Evolutionary conservation across 2,329 filamentous ascomycete genomes (phyloP).

Genomic region (Lachnellula subtilissima): DNA sequence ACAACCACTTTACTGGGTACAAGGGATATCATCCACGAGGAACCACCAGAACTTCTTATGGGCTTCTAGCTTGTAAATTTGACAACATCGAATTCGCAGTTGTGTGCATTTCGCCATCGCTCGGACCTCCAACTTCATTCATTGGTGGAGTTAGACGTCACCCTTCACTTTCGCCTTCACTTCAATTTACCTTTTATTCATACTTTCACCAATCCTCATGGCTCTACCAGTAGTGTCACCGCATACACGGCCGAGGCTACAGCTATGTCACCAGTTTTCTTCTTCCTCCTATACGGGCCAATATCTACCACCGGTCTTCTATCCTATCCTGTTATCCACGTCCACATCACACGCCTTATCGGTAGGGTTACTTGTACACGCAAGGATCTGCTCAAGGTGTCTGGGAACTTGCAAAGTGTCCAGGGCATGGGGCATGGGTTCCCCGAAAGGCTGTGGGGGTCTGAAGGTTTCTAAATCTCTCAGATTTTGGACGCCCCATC

Average conservation of each 20-base stretch:
- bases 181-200: neutral
- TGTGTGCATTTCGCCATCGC: neutral
- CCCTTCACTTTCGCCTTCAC: neutral
- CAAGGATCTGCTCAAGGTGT: neutral
- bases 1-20: too few species aligned
- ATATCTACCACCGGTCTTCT: too few species aligned
- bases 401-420: neutral
- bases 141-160: neutral
- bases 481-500: conserved; percentile 15
- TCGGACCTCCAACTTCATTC: conserved; percentile 9
- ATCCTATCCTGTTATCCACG: neutral
- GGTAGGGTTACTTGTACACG: neutral
- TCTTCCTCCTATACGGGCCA: too few species aligned
- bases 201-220: neutral
- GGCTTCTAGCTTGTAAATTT: too few species aligned
- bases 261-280: too few species aligned
- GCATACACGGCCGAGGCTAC: too few species aligned
- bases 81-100: too few species aligned
- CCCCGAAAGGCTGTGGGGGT: conserved; percentile 4
- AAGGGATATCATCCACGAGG: too few species aligned
- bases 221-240: too few species aligned
- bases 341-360: neutral
- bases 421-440: neutral
- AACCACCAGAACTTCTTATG: too few species aligned
- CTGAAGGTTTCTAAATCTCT: conserved; percentile 14